A percentile compares a stretch with the other conserved stretches of the same genome.
Evolutionary conservation across 768 basidiomycete species (phyloP).

Genomic region (Pleurotus eryngii): DNA sequence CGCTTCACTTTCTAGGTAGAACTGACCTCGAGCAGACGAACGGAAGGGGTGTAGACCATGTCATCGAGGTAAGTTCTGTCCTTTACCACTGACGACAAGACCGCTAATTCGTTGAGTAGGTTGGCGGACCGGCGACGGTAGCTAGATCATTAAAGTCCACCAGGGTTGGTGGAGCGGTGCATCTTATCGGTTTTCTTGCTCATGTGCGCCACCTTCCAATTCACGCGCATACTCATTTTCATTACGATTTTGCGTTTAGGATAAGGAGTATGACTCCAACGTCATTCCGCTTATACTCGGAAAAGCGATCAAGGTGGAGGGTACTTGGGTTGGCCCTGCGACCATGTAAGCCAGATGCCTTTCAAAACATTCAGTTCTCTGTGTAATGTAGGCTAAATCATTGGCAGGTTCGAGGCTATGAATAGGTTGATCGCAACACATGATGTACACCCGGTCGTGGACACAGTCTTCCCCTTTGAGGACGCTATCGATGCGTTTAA

Average conservation of each 20-base stretch:
- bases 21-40: slow-evolving; percentile 5
- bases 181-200: slow-evolving; percentile 33
- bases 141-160: slow-evolving; percentile 23
- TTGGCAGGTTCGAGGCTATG: slow-evolving; percentile 43
- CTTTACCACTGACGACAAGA: no score
- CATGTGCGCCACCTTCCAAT: slow-evolving; percentile 13
- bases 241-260: not conserved
- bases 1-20: not conserved
- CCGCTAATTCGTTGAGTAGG: slow-evolving; percentile 26
- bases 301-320: slow-evolving; percentile 32
- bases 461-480: slow-evolving; percentile 49
- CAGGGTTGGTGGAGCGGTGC: slow-evolving; percentile 26
- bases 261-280: slow-evolving; percentile 17
- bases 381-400: not conserved
- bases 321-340: slow-evolving; percentile 42
- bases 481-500: slow-evolving; percentile 41
- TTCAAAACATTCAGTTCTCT: not conserved
- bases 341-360: slow-evolving; percentile 26
- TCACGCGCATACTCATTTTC: no score
- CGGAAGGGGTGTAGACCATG: slow-evolving; percentile 19
- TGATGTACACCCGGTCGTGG: slow-evolving; percentile 39
- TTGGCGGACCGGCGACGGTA: slow-evolving; percentile 38
- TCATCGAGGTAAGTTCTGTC: slow-evolving; percentile 15
- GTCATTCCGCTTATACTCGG: slow-evolving; percentile 26
- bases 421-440: slow-evolving; percentile 35